phyloP scores from a whole-genome alignment of 345 rosid species.

The Linum trigynum region DNA sequence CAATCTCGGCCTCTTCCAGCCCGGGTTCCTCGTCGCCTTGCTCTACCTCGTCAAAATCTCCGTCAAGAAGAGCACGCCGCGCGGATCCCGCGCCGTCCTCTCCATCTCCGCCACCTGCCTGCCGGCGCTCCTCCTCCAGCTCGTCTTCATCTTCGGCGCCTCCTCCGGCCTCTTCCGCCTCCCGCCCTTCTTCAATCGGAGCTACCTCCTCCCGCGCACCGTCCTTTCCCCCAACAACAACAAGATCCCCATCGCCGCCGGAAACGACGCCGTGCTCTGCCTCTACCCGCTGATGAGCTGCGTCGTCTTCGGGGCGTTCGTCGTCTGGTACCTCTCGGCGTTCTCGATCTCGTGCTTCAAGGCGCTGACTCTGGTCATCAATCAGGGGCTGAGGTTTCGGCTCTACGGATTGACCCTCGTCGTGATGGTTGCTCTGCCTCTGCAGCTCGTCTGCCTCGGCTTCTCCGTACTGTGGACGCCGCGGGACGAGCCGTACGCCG shows the following conservation, averaged over 20 bases:
- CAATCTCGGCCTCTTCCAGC: conserved; percentile 51
- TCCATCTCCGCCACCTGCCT: conserved; percentile 35
- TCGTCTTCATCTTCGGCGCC: conserved; percentile 18
- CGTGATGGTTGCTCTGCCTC: conserved; percentile 23
- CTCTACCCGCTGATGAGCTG: conserved; percentile 39
- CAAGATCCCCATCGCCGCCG: background rate
- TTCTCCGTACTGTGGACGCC: conserved; percentile 35
- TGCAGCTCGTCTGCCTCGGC: conserved; percentile 28
- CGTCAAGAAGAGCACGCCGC: conserved; percentile 30
- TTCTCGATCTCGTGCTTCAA: conserved; percentile 42
- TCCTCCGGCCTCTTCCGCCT: background rate
- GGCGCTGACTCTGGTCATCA: conserved; percentile 44
- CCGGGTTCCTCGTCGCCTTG: conserved; percentile 44
- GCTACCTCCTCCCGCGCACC: conserved; percentile 16
- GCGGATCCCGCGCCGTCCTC: conserved; percentile 25
- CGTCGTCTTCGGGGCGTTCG: conserved; percentile 38
- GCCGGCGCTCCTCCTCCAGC: conserved; percentile 37
- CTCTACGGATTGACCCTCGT: conserved; percentile 29
- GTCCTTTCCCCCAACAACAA: background rate
- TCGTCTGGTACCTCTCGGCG: conserved; percentile 19
- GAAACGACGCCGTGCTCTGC: conserved; percentile 27
- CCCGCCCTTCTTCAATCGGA: conserved; percentile 23
- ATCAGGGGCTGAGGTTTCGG: conserved; percentile 39
- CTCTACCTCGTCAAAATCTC: conserved; percentile 53
- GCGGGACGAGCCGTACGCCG: conserved; percentile 4